A percentile compares a stretch with the other conserved stretches of the same genome.
Evolutionary conservation across 345 rosid species (phyloP).

Genomic region (Lepidium sativum): DNA sequence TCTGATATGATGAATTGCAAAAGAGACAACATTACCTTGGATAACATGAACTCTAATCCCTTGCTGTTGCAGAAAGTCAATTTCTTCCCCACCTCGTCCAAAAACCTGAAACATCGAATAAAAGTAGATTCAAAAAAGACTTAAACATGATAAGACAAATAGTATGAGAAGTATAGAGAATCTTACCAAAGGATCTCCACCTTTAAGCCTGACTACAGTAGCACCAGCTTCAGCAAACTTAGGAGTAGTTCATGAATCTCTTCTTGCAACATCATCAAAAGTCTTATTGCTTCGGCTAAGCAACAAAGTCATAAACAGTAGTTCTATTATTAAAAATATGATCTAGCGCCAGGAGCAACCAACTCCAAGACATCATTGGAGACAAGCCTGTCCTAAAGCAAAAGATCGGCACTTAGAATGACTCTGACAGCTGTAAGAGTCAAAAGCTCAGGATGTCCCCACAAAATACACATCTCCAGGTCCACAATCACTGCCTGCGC

Average conservation of each 20-base stretch:
- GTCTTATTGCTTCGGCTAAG: not conserved
- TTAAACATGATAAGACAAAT: not conserved
- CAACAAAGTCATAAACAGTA: not conserved
- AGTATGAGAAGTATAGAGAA: not conserved
- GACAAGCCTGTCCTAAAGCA: constrained; percentile 89
- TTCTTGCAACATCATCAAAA: constrained; percentile 44
- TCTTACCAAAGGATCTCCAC: constrained; percentile 96
- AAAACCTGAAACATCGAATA: constrained; percentile 52
- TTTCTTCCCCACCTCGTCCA: constrained; percentile 97
- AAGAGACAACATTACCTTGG: constrained; percentile 51
- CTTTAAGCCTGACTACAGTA: constrained; percentile 91
- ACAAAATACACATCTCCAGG: constrained; percentile 82
- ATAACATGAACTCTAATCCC: constrained; percentile 88
- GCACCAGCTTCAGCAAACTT: constrained; percentile 96
- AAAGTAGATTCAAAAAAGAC: not conserved
- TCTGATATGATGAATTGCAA: not conserved
- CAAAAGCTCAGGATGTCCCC: constrained; percentile 90
- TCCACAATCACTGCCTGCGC: constrained; percentile 33
- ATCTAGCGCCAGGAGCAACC: constrained; percentile 45
- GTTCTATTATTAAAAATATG: not conserved
- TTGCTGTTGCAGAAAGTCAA: constrained; percentile 82
- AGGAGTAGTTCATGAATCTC: constrained; percentile 88
- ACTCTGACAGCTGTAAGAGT: constrained; percentile 77
- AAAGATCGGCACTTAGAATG: constrained; percentile 68
- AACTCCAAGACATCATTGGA: constrained; percentile 81